Base-by-base conservation (phyloP, 208 protist species). In the Giardia muris region DNA sequence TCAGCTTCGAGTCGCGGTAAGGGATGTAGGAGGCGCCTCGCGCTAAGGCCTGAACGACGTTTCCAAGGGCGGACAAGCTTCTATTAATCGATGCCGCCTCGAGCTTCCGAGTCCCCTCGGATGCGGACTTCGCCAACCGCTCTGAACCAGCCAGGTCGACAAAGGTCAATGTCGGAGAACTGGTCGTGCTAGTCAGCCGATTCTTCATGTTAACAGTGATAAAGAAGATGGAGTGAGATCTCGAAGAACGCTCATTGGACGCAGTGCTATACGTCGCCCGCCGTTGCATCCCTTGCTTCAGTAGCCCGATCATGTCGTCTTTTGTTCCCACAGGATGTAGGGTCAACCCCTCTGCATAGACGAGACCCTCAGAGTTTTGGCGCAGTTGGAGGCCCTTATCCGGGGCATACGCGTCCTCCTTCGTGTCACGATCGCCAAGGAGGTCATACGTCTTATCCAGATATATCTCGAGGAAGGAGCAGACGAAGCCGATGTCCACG, bases 1-100 rank as follows among this genome's bases (percentile, higher is more conserved):
- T 98, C 39, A 98, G 94, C 93, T 97, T 97, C 44, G 96, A 97
- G 93, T 98, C 96, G 57, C 97, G 95, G 93, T 92, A 95, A 2
- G 94, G 94, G 86, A 95, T 93, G 46, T 94, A 90, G 3, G 10
- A 2, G 2, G 42, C 43, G 30, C 42, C 39, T 92, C 46, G 46
- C 39, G 42, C 43, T 22, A 93, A 42, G 39, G 93, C 91, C 19
- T 48, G 76, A 39, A 93, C 87, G 43, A 1, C 19, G 0, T 91
- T 91, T 42, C 93, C 93, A 39, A 93, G 87, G 0, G 93, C 87
- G 4, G 42, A 89, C 30, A 93, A 39, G 30, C 47, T 87, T 47
- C 3, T 0, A 86, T 92, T 92, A n/a, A 93, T 92, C 0, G n/a
- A 90, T 0, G 22, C 10, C 0, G 43, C 93, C 46, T 93, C 93